Evolutionary conservation across 305 asterid species (phyloP).

Genomic region (Nicotiana rustica): DNA sequence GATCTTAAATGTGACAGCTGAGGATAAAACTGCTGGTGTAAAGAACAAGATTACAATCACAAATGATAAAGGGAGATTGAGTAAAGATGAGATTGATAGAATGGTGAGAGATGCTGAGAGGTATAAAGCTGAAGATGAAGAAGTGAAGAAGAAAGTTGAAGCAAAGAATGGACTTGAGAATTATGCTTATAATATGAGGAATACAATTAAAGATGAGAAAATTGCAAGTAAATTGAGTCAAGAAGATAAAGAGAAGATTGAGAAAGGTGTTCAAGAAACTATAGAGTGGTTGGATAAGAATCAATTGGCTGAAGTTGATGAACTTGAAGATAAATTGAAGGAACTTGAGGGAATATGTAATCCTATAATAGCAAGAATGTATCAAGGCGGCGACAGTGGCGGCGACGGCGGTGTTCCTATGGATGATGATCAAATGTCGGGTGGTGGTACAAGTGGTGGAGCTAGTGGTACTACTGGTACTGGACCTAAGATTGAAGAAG

Average conservation of each 20-base stretch:
- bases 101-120: constrained; percentile 69
- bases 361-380: constrained; percentile 64
- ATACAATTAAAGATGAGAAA: constrained; percentile 66
- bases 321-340: constrained; percentile 63
- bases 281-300: constrained; percentile 66
- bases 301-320: constrained; percentile 71
- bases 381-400: constrained; percentile 48
- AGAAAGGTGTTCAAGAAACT: constrained; percentile 55
- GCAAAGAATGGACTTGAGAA: constrained; percentile 59
- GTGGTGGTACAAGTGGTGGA: constrained; percentile 34
- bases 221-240: constrained; percentile 48
- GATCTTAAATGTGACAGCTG: constrained; percentile 57
- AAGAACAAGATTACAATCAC: constrained; percentile 69
- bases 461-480: constrained; percentile 37
- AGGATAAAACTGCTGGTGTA: constrained; percentile 69
- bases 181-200: constrained; percentile 68
- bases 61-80: constrained; percentile 62
- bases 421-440: constrained; percentile 47
- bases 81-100: constrained; percentile 61
- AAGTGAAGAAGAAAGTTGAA: constrained; percentile 67
- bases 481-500: constrained; percentile 73
- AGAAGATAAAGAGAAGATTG: constrained; percentile 54
- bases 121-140: constrained; percentile 65
- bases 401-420: constrained; percentile 41
- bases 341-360: constrained; percentile 61